These are phyloP conservation scores for Musa balbisiana DNA, from an alignment of 202 grass and related monocot species.

Conservation along the genomic window DNA sequence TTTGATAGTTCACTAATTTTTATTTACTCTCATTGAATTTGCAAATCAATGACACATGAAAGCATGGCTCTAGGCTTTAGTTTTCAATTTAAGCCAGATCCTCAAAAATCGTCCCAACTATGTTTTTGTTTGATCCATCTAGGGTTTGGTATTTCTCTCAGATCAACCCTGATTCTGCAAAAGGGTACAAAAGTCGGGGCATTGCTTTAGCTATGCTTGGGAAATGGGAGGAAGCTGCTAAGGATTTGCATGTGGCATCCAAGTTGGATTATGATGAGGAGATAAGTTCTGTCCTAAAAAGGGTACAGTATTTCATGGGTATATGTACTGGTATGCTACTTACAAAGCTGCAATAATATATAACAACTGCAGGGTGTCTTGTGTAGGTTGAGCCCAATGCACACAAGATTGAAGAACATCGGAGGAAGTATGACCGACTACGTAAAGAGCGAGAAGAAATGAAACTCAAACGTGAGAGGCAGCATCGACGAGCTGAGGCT, in stretches of 20 bases:
- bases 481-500: conserved; percentile 50
- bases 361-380: background rate
- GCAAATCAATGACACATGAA: too few relatives aligned
- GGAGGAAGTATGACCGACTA: conserved; percentile 72
- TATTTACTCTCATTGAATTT: too few relatives aligned
- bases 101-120: background rate
- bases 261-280: conserved; percentile 97
- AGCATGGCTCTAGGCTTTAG: background rate
- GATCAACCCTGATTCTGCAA: conserved; percentile 98
- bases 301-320: conserved; percentile 26
- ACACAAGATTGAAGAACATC: conserved; percentile 83
- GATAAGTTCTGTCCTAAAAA: conserved; percentile 78
- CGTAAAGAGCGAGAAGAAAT: conserved; percentile 75
- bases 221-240: conserved; percentile 82
- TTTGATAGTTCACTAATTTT: background rate
- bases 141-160: conserved; percentile 10
- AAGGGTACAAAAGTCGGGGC: conserved; percentile 90
- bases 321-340: background rate
- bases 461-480: conserved; percentile 63
- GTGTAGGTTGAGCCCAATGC: conserved; percentile 90
- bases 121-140: background rate
- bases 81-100: too few relatives aligned
- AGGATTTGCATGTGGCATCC: conserved; percentile 77
- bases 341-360: background rate
- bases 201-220: conserved; percentile 84